phyloP scores from a whole-genome alignment of 192 early-diverging fungal genomes.

The Geosiphon pyriformis region DNA sequence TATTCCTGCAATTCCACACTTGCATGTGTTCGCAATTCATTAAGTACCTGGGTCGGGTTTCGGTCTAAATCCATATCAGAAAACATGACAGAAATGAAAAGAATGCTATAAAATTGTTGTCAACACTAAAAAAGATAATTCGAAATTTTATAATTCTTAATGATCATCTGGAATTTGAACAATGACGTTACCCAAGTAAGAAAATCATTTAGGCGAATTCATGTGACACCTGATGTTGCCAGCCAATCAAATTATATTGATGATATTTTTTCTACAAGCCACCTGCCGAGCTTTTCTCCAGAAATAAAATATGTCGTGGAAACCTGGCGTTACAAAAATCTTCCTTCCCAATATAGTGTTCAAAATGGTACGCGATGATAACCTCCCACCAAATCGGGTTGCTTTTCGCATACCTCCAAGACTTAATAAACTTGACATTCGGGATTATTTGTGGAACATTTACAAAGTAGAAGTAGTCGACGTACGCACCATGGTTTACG shows the following conservation, averaged over 20 bases:
- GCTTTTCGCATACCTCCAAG: constrained; percentile 86
- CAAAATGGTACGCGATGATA: constrained; percentile 69
- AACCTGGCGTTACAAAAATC: constrained; percentile 51
- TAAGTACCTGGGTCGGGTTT: constrained; percentile 61
- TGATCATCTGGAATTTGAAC: too few relatives aligned
- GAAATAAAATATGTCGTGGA: too few relatives aligned
- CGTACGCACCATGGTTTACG: constrained; percentile 88
- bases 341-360: constrained; percentile 87
- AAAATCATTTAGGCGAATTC: too few relatives aligned
- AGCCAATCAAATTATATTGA: too few relatives aligned
- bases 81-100: background rate
- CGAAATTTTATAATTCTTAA: too few relatives aligned
- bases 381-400: constrained; percentile 77
- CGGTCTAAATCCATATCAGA: constrained; percentile 66
- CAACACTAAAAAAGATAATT: too few relatives aligned
- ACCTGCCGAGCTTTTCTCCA: too few relatives aligned
- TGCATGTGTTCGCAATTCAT: constrained; percentile 55
- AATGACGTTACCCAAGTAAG: too few relatives aligned
- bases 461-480: constrained; percentile 79
- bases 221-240: too few relatives aligned
- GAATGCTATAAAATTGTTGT: too few relatives aligned
- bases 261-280: too few relatives aligned
- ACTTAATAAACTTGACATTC: constrained; percentile 93
- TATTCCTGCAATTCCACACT: constrained; percentile 67
- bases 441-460: constrained; percentile 74